Evolutionary conservation across 1,284 basidiomycete genomes (phyloP).

Genomic region (Ustilago vetiveriae): DNA sequence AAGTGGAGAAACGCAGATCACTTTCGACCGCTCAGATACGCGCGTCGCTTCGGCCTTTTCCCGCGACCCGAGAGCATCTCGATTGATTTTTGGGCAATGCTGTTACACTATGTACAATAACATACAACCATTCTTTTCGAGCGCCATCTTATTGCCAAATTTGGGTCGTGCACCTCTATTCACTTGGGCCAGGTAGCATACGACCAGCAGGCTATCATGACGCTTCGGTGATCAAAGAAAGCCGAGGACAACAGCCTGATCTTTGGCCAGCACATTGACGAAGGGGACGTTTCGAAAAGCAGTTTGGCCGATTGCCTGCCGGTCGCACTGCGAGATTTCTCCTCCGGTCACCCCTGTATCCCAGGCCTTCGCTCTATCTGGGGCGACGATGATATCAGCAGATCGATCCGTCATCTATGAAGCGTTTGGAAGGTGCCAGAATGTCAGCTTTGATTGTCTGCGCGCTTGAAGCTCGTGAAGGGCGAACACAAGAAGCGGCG

Average conservation of each 20-base stretch:
- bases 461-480: no score
- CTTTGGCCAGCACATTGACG: constrained; percentile 27
- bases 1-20: constrained; percentile 30
- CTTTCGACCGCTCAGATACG: constrained; percentile 12
- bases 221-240: not conserved
- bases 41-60: constrained; percentile 9
- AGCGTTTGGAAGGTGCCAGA: no score
- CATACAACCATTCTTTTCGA: no score
- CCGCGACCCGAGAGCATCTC: constrained; percentile 12
- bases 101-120: no score
- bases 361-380: not conserved
- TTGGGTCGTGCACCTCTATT: no score
- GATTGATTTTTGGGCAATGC: no score
- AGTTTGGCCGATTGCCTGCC: not conserved
- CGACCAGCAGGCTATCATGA: no score
- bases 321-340: no score
- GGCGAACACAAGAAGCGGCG: not conserved
- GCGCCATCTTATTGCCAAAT: no score
- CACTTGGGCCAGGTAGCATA: no score
- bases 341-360: not conserved
- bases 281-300: constrained; percentile 17
- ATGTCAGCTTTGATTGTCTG: no score
- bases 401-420: constrained; percentile 25
- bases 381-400: constrained; percentile 5
- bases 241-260: constrained; percentile 22